Base-by-base conservation (phyloP, 73 alveolate species). In the Paramecium pentaurelia region DNA sequence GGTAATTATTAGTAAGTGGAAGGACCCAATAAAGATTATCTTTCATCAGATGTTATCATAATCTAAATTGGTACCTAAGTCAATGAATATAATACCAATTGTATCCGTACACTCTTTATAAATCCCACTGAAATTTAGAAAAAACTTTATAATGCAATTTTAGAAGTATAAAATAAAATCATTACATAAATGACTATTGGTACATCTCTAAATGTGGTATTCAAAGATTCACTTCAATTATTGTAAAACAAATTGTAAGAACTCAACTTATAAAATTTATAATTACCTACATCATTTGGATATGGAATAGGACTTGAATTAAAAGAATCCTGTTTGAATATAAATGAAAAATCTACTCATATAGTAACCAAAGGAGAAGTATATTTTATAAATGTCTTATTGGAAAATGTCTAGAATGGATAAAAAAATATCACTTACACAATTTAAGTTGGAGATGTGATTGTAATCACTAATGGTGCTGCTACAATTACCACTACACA, bases 81-180 rank as follows among this genome's bases (percentile, higher is more conserved):
- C 83, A 95, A 95, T 86, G 99, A 98, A 47, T 95, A 96, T 84
- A 95, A 97, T 84, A 95, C 98, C 12, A 95, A 92, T 92, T 96
- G 97, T 25, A 93, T 97, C 45, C 95, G 99, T 85, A 98, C 99
- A 20, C 95, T 97, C 36, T 92, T 96, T 93, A 97, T 98, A 12
- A 96, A 97, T 93, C 97, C 99, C 8, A 92, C 95, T 73, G 94
- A 95, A 71, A 92, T 88, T 54, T 93, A 97, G 86, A 96, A 97
- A 90, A 95, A 94, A 30, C 97, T 96, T 60, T 98, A 98, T 93
- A 68, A 88, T 93, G 87, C 93, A 36, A 92, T 97, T 59, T 60
- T 92, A 16, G 99, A 97, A 22, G 94, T 96, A 6, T 77, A 95
- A 59, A 97, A 93, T 60, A 89, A 88, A 77, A 36, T 94, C 7